Percentiles rank a stretch among this genome's conserved stretches.
phyloP scores from a whole-genome alignment of 148 eudicot species.

The Polygonum maritimum region DNA sequence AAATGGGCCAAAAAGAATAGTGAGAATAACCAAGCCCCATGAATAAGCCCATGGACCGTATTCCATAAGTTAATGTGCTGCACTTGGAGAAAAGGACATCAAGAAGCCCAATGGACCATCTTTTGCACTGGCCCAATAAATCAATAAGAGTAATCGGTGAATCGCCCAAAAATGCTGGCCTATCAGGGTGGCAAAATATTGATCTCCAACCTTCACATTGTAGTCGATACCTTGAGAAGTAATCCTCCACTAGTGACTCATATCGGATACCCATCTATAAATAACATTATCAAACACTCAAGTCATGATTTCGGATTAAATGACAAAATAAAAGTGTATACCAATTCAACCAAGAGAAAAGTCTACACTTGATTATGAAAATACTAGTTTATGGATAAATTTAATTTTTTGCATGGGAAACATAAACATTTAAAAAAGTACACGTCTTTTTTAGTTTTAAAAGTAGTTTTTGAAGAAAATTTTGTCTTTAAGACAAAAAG shows the following conservation, averaged over 20 bases:
- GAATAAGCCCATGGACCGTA: conserved; percentile 24
- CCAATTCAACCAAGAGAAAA: no score
- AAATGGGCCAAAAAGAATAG: conserved; percentile 28
- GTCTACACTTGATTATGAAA: no score
- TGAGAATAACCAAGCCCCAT: conserved; percentile 36
- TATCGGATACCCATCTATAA: conserved; percentile 55
- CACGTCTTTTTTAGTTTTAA: no score
- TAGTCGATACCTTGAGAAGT: conserved; percentile 32
- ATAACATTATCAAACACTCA: neutral
- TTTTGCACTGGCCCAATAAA: conserved; percentile 31
- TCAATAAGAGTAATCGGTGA: conserved; percentile 34
- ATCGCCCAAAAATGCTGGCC: conserved; percentile 53
- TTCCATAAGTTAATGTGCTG: conserved; percentile 33
- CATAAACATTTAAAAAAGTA: no score
- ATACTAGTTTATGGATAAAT: no score
- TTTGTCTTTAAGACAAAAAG: no score
- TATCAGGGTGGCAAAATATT: conserved; percentile 37
- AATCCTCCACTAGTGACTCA: conserved; percentile 58
- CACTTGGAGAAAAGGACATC: conserved; percentile 36
- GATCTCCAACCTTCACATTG: conserved; percentile 62
- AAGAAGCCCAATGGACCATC: conserved; percentile 53
- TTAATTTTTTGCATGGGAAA: no score
- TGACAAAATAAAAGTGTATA: no score
- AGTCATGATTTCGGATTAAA: no score
- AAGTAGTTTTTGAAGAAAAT: no score